Percentiles rank a stretch among this genome's conserved stretches.
Evolutionary conservation across 371 early-diverging fungal genomes (phyloP).

Genomic region (Mucor plumbeus): DNA sequence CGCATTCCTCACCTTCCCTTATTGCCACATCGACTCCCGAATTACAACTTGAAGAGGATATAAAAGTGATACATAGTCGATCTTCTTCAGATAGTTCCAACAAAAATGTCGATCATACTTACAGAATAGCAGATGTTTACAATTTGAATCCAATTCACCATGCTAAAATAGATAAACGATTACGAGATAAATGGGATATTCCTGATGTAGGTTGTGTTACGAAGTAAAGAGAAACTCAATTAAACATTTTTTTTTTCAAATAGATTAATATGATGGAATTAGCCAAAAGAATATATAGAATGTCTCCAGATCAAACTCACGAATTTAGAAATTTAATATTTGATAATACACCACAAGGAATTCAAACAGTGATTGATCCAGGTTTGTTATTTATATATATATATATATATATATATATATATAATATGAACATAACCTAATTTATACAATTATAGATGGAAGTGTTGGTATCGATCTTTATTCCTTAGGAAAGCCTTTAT

Average conservation of each 20-base stretch:
- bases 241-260: not conserved
- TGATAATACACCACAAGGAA: slow-evolving; percentile 31
- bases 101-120: slow-evolving; percentile 30
- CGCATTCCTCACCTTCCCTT: slow-evolving; percentile 8
- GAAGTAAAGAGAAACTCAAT: too few relatives aligned
- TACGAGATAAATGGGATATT: slow-evolving; percentile 47
- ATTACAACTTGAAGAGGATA: not conserved
- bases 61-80: not conserved
- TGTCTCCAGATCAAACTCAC: slow-evolving; percentile 32
- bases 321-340: slow-evolving; percentile 37
- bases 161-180: slow-evolving; percentile 20
- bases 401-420: too few relatives aligned
- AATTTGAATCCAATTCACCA: slow-evolving; percentile 44
- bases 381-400: too few relatives aligned
- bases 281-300: slow-evolving; percentile 34
- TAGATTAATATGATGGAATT: slow-evolving; percentile 46
- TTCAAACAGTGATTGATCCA: slow-evolving; percentile 16
- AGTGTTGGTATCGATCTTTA: slow-evolving; percentile 46
- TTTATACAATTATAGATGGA: slow-evolving; percentile 21
- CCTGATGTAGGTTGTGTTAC: slow-evolving; percentile 35
- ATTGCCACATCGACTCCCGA: slow-evolving; percentile 10
- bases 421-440: too few relatives aligned
- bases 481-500: slow-evolving; percentile 35
- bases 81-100: not conserved
- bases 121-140: slow-evolving; percentile 37